Percentiles rank a stretch among this genome's conserved stretches.
Evolutionary conservation across 352 stramenopile species (phyloP).

Genomic region (Phytophthora sp.): DNA sequence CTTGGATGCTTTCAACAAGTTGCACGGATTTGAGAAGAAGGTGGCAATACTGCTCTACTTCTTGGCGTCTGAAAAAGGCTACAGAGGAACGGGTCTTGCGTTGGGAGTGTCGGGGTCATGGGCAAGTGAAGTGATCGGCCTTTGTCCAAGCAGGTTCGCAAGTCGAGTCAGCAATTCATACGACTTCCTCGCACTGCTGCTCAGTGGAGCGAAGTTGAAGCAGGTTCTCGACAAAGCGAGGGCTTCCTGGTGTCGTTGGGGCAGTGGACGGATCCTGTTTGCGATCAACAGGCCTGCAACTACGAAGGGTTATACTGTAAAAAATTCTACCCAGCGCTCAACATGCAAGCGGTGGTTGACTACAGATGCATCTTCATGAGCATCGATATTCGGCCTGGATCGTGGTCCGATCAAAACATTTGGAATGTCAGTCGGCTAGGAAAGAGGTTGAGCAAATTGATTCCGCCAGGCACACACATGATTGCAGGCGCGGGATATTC

Average conservation of each 20-base stretch:
- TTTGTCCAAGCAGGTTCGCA: neutral
- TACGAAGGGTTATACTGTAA: neutral
- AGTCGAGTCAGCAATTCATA: neutral
- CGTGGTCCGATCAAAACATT: neutral
- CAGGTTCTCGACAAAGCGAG: neutral
- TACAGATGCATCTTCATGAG: neutral
- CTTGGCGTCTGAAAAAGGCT: slow-evolving; percentile 1
- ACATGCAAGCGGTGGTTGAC: neutral
- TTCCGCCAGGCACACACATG: neutral
- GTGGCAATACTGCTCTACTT: slow-evolving; percentile 3
- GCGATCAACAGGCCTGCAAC: neutral
- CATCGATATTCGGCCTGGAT: neutral
- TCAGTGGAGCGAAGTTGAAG: neutral
- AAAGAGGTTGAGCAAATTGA: neutral
- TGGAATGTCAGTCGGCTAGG: neutral
- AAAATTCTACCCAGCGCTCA: neutral
- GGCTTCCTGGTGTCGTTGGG: neutral
- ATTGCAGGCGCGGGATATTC: neutral
- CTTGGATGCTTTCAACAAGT: neutral
- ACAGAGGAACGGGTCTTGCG: neutral
- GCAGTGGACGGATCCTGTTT: neutral
- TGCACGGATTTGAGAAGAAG: slow-evolving; percentile 6
- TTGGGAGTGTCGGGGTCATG: neutral
- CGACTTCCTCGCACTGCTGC: neutral
- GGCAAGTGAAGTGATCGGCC: neutral